Percentiles rank a stretch among this genome's conserved stretches.
These are phyloP conservation scores for Nannochloris sp. DNA, from an alignment of 139 green algal genomes.

Conservation along the genomic window DNA sequence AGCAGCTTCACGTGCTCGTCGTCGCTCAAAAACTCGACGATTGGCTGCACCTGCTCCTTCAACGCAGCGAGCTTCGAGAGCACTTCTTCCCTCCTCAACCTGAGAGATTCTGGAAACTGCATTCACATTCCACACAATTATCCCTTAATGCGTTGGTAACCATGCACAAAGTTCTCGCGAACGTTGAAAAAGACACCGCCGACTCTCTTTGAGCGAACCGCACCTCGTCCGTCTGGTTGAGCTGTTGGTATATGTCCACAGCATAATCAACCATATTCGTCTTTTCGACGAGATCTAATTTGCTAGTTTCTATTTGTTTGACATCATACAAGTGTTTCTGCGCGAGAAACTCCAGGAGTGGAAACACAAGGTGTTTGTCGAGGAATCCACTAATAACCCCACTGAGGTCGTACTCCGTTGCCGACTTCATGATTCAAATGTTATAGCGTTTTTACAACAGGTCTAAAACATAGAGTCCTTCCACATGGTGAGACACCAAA, in stretches of 20 bases:
- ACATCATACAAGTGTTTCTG: constrained; percentile 74
- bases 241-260: constrained; percentile 89
- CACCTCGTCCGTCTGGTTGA: constrained; percentile 65
- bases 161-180: neutral
- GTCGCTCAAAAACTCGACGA: constrained; percentile 87
- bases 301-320: constrained; percentile 80
- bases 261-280: constrained; percentile 99
- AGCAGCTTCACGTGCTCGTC: constrained; percentile 71
- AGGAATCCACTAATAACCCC: constrained; percentile 57
- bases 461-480: no score
- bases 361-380: constrained; percentile 92
- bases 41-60: constrained; percentile 63
- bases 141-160: neutral
- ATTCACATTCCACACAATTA: neutral
- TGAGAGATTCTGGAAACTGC: constrained; percentile 27
- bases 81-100: constrained; percentile 34
- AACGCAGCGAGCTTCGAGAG: constrained; percentile 45
- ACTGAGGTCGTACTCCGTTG: constrained; percentile 53
- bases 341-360: constrained; percentile 90
- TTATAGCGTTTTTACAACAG: no score
- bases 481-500: no score
- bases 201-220: constrained; percentile 1
- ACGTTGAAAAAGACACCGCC: neutral
- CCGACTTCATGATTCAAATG: neutral
- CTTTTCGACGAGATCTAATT: constrained; percentile 87